Percentiles rank a stretch among this genome's conserved stretches.
phyloP scores from a whole-genome alignment of 73 alveolate species.

The Loxodes magnus region DNA sequence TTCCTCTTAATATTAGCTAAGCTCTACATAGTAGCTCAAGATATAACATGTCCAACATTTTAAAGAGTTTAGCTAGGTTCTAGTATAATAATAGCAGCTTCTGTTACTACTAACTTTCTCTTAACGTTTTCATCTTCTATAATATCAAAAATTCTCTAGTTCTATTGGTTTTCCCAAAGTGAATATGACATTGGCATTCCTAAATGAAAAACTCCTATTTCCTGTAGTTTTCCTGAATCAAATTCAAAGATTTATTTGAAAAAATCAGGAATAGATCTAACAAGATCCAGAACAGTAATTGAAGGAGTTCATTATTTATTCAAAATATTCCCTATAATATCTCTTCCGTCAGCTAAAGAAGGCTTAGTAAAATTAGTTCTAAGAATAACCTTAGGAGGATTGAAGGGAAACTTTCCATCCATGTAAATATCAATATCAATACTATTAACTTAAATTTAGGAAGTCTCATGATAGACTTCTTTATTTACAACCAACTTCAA shows the following conservation, averaged over 20 bases:
- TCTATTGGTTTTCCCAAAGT: not conserved
- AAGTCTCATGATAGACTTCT: no score
- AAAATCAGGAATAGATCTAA: not conserved
- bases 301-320: conserved; percentile 23
- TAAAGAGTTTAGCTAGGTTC: not conserved
- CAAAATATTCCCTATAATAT: conserved; percentile 24
- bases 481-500: no score
- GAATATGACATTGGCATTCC: not conserved
- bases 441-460: no score
- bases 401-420: conserved; percentile 5
- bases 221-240: not conserved
- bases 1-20: not conserved
- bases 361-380: conserved; percentile 14
- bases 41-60: not conserved
- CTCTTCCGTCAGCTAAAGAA: conserved; percentile 35
- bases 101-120: conserved; percentile 6
- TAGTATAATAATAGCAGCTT: not conserved
- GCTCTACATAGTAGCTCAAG: not conserved
- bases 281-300: not conserved
- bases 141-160: not conserved
- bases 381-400: conserved; percentile 8
- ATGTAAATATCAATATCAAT: no score
- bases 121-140: not conserved
- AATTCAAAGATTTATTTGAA: not conserved
- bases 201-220: conserved; percentile 6